Evolutionary conservation across 2,329 filamentous ascomycete genomes (phyloP).

Genomic region (Cadophora luteo-olivacea): DNA sequence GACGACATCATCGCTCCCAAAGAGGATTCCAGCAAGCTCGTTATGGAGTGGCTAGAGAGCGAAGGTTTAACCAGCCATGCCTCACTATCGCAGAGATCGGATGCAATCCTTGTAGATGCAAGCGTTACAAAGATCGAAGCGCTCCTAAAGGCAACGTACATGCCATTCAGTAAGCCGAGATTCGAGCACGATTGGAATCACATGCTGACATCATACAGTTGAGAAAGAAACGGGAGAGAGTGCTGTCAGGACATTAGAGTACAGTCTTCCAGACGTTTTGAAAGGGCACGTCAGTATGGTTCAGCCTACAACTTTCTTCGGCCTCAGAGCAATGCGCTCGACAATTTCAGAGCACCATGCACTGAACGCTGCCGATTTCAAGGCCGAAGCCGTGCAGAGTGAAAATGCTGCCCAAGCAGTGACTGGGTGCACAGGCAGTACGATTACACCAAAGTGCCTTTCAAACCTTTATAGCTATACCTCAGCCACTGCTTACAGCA

Average conservation of each 20-base stretch:
- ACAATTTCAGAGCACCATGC: slow-evolving; percentile 30
- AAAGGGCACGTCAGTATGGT: slow-evolving; percentile 64
- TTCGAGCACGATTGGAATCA: slow-evolving; percentile 55
- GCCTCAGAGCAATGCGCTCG: slow-evolving; percentile 43
- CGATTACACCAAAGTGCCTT: slow-evolving; percentile 41
- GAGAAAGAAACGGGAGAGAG: slow-evolving; percentile 30
- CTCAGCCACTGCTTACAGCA: slow-evolving; percentile 30
- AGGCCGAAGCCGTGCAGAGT: slow-evolving; percentile 24
- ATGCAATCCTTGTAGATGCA: slow-evolving; percentile 54
- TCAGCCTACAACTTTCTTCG: slow-evolving; percentile 67
- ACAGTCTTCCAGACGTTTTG: slow-evolving; percentile 56
- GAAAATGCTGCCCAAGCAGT: slow-evolving; percentile 33
- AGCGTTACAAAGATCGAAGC: slow-evolving; percentile 58
- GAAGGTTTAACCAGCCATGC: slow-evolving; percentile 51
- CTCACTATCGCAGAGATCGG: slow-evolving; percentile 59
- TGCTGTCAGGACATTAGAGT: slow-evolving; percentile 40
- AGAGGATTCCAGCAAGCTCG: slow-evolving; percentile 57
- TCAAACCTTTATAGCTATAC: slow-evolving; percentile 42
- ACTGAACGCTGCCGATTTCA: not conserved
- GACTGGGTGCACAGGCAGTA: slow-evolving; percentile 38
- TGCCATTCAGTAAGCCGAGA: slow-evolving; percentile 59
- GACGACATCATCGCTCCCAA: slow-evolving; percentile 59
- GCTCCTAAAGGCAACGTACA: slow-evolving; percentile 59
- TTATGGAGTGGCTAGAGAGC: slow-evolving; percentile 63
- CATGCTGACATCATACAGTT: slow-evolving; percentile 28